phyloP scores from a whole-genome alignment of 345 rosid species.

The Salix udensis region DNA sequence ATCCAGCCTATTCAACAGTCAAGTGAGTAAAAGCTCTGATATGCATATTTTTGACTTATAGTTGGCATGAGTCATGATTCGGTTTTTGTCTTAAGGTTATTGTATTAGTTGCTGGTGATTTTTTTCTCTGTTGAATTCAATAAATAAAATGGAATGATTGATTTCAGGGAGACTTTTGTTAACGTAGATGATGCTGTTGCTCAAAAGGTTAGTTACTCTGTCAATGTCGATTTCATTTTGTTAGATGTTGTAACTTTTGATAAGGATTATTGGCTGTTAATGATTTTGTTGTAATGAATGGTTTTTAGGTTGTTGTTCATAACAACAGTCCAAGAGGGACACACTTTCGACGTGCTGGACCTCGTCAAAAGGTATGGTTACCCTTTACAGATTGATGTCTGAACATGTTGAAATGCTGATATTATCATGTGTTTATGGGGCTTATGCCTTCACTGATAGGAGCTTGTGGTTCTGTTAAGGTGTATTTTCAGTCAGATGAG shows the following conservation, averaged over 20 bases:
- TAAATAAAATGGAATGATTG: background rate
- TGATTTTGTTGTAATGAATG: background rate
- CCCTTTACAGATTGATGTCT: background rate
- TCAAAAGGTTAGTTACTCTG: constrained; percentile 28
- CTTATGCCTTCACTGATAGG: background rate
- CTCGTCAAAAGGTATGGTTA: constrained; percentile 34
- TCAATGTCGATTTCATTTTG: background rate
- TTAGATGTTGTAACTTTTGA: background rate
- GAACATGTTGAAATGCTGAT: background rate
- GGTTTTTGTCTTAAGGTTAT: background rate
- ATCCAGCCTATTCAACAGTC: constrained; percentile 65
- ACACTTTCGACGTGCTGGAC: constrained; percentile 50
- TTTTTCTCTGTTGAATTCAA: background rate
- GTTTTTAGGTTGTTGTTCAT: constrained; percentile 35
- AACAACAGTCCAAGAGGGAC: constrained; percentile 30
- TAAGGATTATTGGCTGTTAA: background rate
- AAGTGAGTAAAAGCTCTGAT: constrained; percentile 33
- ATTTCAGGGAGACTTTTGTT: constrained; percentile 42
- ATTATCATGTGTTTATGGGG: background rate
- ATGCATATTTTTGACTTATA: background rate
- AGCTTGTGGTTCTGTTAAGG: constrained; percentile 20
- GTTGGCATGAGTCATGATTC: background rate
- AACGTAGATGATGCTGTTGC: constrained; percentile 33
- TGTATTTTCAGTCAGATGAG: constrained; percentile 36
- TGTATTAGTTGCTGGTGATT: background rate